phyloP scores from a whole-genome alignment of 202 grass and related monocot species.

The Carex arenaria region DNA sequence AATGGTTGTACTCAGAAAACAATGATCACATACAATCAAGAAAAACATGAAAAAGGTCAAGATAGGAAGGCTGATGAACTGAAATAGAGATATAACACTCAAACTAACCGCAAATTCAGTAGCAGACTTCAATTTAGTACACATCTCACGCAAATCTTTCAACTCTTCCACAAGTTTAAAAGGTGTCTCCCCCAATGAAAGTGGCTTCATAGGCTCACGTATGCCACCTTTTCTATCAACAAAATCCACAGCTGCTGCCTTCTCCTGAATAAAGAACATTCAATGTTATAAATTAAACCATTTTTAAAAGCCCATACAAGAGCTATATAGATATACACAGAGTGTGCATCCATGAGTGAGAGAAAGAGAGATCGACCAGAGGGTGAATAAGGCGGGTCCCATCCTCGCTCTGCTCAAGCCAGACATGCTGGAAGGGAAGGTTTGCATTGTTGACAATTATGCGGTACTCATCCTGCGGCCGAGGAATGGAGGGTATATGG shows the following conservation, averaged over 20 bases:
- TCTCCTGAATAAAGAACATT: conserved; percentile 46
- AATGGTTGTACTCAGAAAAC: neutral
- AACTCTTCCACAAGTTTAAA: conserved; percentile 62
- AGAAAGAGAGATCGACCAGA: conserved; percentile 40
- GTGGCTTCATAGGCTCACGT: conserved; percentile 47
- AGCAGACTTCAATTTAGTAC: conserved; percentile 43
- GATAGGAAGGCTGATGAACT: neutral
- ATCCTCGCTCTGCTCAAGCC: conserved; percentile 68
- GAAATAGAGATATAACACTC: neutral
- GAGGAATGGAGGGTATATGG: conserved; percentile 70
- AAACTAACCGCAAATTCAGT: conserved; percentile 75
- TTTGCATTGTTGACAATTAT: conserved; percentile 84
- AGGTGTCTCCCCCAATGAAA: conserved; percentile 45
- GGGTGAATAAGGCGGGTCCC: conserved; percentile 64
- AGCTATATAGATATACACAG: neutral
- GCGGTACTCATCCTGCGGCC: conserved; percentile 72
- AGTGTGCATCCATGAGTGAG: neutral
- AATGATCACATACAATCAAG: neutral
- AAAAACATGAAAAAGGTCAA: neutral
- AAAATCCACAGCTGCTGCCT: conserved; percentile 37
- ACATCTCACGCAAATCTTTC: conserved; percentile 56
- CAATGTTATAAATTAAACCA: conserved; percentile 34
- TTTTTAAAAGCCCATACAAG: neutral
- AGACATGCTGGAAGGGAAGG: conserved; percentile 85
- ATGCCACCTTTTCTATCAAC: conserved; percentile 41